Evolutionary conservation across 305 asterid species (phyloP).

Genomic region (Rubia balearica): DNA sequence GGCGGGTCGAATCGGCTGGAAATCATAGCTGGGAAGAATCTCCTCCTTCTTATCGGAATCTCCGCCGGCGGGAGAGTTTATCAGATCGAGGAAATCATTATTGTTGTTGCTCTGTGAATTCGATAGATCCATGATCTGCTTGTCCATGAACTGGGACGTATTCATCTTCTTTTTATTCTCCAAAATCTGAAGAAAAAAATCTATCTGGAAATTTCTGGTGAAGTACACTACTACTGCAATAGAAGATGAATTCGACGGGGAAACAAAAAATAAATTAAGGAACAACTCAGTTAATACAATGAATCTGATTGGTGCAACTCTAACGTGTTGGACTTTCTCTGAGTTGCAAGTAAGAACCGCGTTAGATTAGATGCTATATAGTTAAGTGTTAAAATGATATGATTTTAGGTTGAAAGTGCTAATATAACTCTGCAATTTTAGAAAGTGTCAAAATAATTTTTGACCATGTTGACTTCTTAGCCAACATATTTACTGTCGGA

Average conservation of each 20-base stretch:
- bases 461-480: too few relatives aligned
- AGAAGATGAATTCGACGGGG: background rate
- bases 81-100: conserved; percentile 59
- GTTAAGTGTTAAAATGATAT: too few relatives aligned
- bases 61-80: conserved; percentile 35
- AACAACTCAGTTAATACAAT: too few relatives aligned
- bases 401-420: too few relatives aligned
- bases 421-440: too few relatives aligned
- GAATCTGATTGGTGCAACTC: too few relatives aligned
- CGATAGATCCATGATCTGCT: conserved; percentile 96
- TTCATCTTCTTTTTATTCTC: conserved; percentile 34
- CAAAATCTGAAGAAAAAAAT: background rate
- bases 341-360: too few relatives aligned
- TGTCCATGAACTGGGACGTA: conserved; percentile 79
- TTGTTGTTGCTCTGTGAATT: conserved; percentile 44
- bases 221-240: background rate
- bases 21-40: conserved; percentile 37
- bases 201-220: background rate
- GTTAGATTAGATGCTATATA: too few relatives aligned
- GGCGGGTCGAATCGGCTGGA: conserved; percentile 38
- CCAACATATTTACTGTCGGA: too few relatives aligned
- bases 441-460: too few relatives aligned
- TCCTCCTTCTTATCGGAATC: conserved; percentile 27
- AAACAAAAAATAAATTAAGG: background rate
- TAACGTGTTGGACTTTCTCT: too few relatives aligned